phyloP scores from a whole-genome alignment of 2,329 filamentous ascomycete genomes.

The Aspergillus quadricinctus region DNA sequence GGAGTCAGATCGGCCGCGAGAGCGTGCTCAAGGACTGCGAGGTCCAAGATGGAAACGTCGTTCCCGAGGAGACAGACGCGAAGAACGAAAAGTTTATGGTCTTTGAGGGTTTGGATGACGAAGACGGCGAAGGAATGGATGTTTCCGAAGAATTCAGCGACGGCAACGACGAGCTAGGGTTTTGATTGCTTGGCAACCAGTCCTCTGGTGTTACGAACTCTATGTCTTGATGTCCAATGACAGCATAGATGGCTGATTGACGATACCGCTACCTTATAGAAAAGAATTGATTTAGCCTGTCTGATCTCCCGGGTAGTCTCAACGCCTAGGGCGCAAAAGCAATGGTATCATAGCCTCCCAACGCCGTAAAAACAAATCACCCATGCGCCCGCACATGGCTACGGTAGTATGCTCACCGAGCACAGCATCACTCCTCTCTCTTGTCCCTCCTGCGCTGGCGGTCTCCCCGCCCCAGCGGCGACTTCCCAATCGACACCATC shows the following conservation, averaged over 20 bases:
- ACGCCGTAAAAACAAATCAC: background rate
- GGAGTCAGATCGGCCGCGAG: constrained; percentile 77
- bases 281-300: background rate
- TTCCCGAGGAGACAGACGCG: constrained; percentile 69
- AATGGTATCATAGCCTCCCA: background rate
- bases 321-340: background rate
- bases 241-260: background rate
- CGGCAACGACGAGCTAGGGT: background rate
- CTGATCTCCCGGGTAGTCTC: background rate
- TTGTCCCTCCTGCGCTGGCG: background rate
- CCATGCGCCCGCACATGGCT: background rate
- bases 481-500: background rate
- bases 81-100: constrained; percentile 62
- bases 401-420: background rate
- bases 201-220: background rate
- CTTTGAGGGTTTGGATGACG: constrained; percentile 44
- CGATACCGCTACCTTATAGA: background rate
- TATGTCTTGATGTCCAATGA: background rate
- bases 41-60: constrained; percentile 77
- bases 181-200: background rate
- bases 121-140: constrained; percentile 30
- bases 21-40: constrained; percentile 82
- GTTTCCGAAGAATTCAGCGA: constrained; percentile 23
- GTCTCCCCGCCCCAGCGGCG: background rate
- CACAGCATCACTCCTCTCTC: background rate